Evolutionary conservation across 2,329 filamentous ascomycete species (phyloP), one percentile per base, ranked within the genome.

Genomic region (Alternaria sp.): DNA sequence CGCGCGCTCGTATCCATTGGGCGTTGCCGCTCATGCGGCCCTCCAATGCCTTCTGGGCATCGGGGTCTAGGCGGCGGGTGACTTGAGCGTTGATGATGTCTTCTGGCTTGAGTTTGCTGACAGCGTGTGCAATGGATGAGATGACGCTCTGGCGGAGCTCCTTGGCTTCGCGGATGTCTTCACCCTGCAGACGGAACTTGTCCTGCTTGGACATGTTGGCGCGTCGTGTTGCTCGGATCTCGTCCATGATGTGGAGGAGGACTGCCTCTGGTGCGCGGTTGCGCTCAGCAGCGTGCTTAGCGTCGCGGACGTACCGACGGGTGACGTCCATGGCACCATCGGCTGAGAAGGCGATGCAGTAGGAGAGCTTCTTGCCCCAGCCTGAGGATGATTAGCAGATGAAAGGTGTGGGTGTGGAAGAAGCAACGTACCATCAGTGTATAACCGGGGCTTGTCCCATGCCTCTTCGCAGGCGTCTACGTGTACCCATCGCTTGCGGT

Each of bases 321-420:
- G 88, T 90, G 66, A 90, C 88, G 75, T 90, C 88, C 72, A 86
- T 88, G 63, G 87, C 88, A 59, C 88, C 96, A 65, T 99, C 96
- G 61, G 93, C 94, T 12, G 94, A 97, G 78, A 99, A 99, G 55
- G 95, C 96, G 64, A 99, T 90, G 83, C 94, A 97, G 82, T 99
- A 99, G 0, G 93, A 94, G 84, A 98, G 92, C 84, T 96, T 96
- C 85, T 96, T 96, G 71, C 91, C 90, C 96, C 96, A 99, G 64
- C 94, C 87, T 89, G 67, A 30, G 59, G 20, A 18, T 10, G 4
- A 64, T 71, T 59, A 71, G 68, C 62, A 41, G 26, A 41, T 54
- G 53, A 28, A n/a, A 26, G 59, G 50, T 21, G 21, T 8, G 14
- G 51, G 25, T 10, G n/a, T 30, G 26, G 43, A 45, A 37, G 54